phyloP scores from a whole-genome alignment of 2,329 filamentous ascomycete genomes.

The Xylariaceae sp. region DNA sequence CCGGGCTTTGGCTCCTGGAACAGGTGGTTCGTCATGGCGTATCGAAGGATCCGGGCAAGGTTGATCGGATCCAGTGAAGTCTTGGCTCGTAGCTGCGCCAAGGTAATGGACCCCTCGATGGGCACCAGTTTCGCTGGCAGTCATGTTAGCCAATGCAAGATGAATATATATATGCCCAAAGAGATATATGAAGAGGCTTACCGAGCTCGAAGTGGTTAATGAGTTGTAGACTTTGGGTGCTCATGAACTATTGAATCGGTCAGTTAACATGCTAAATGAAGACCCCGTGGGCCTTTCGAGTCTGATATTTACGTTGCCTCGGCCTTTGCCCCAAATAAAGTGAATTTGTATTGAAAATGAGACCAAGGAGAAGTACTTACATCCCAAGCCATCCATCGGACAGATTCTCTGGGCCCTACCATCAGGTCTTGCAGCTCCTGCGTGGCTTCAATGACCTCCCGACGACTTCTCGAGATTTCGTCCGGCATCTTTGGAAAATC shows the following conservation, averaged over 20 bases:
- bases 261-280: constrained; percentile 5
- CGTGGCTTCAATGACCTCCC: constrained; percentile 52
- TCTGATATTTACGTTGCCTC: background rate
- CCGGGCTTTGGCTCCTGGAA: constrained; percentile 56
- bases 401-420: constrained; percentile 52
- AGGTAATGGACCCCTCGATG: constrained; percentile 46
- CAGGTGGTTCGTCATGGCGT: constrained; percentile 60
- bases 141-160: constrained; percentile 18
- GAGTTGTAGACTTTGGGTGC: constrained; percentile 53
- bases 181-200: constrained; percentile 31
- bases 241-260: constrained; percentile 45
- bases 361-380: constrained; percentile 40
- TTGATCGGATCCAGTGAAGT: constrained; percentile 52
- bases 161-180: background rate
- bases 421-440: constrained; percentile 51
- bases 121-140: constrained; percentile 54
- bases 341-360: background rate
- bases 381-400: constrained; percentile 57
- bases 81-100: constrained; percentile 49
- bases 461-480: constrained; percentile 48
- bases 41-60: constrained; percentile 54
- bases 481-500: constrained; percentile 53
- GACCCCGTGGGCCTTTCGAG: background rate
- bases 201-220: constrained; percentile 55
- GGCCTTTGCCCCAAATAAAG: too few species aligned